Conservation (phyloP, 2,329 filamentous ascomycete species). For the Penicillium sp. region DNA sequence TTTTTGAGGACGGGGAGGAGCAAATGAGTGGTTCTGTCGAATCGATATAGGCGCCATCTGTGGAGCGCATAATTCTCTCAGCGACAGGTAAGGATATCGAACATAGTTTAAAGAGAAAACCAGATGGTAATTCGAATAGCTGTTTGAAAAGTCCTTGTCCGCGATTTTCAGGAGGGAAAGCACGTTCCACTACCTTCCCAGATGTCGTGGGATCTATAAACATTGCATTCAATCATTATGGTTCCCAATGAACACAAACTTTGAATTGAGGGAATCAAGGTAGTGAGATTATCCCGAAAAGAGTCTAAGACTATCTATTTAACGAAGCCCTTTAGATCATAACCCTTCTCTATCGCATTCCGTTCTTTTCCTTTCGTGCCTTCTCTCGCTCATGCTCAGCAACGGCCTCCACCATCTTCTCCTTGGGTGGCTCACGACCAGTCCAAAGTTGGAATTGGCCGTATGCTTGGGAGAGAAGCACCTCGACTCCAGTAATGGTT, state of each 20-base stretch:
- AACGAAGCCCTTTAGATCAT: not conserved
- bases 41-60: slow-evolving; percentile 33
- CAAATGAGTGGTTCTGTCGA: slow-evolving; percentile 26
- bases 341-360: not conserved
- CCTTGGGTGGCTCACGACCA: slow-evolving; percentile 4
- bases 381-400: slow-evolving; percentile 4
- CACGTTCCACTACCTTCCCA: not conserved
- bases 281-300: not conserved
- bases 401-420: slow-evolving; percentile 11
- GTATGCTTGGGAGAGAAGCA: slow-evolving; percentile 26
- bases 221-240: too few species aligned
- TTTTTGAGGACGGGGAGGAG: slow-evolving; percentile 27
- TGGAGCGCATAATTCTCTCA: not conserved
- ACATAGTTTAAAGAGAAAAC: not conserved
- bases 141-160: not conserved
- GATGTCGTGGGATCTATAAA: too few species aligned
- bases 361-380: not conserved
- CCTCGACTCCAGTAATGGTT: slow-evolving; percentile 25
- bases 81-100: not conserved
- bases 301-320: not conserved
- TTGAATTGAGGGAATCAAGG: not conserved
- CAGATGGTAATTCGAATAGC: not conserved
- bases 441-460: slow-evolving; percentile 28
- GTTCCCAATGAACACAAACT: not conserved
- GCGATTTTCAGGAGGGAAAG: not conserved